These are phyloP conservation scores for Saccharomycopsis capsularis DNA, from an alignment of 805 yeast genomes.

Conservation along the genomic window DNA sequence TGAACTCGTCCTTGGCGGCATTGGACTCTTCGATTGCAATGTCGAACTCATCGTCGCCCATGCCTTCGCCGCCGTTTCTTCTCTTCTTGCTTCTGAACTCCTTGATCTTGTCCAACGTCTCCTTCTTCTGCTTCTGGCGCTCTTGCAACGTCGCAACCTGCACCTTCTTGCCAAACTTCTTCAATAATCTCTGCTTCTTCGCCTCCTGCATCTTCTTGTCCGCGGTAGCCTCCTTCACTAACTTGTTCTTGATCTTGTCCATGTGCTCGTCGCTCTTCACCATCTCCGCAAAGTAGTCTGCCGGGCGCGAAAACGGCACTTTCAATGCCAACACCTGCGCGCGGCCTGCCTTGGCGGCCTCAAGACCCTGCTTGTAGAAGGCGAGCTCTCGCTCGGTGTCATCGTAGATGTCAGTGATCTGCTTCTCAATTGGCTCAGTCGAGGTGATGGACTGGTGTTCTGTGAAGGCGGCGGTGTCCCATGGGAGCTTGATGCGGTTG, in stretches of 20 bases:
- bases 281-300: constrained; percentile 98
- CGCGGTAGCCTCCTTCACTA: constrained; percentile 58
- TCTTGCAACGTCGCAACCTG: constrained; percentile 89
- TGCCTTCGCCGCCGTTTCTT: constrained; percentile 35
- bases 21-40: constrained; percentile 90
- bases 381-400: constrained; percentile 95
- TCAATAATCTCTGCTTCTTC: constrained; percentile 85
- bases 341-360: constrained; percentile 72
- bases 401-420: constrained; percentile 82
- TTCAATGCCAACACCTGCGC: constrained; percentile 56
- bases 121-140: constrained; percentile 88
- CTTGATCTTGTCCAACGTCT: constrained; percentile 83
- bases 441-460: constrained; percentile 78
- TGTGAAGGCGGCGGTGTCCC: constrained; percentile 60
- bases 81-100: constrained; percentile 85
- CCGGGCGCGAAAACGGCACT: constrained; percentile 87
- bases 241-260: constrained; percentile 82
- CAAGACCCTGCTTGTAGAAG: constrained; percentile 89
- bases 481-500: constrained; percentile 55
- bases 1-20: constrained; percentile 44
- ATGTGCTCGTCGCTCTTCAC: constrained; percentile 96
- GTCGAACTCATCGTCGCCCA: constrained; percentile 56
- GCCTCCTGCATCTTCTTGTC: constrained; percentile 66
- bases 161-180: constrained; percentile 96
- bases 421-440: constrained; percentile 49